phyloP scores from a whole-genome alignment of 352 stramenopile species.

The Pythium phragmitis region DNA sequence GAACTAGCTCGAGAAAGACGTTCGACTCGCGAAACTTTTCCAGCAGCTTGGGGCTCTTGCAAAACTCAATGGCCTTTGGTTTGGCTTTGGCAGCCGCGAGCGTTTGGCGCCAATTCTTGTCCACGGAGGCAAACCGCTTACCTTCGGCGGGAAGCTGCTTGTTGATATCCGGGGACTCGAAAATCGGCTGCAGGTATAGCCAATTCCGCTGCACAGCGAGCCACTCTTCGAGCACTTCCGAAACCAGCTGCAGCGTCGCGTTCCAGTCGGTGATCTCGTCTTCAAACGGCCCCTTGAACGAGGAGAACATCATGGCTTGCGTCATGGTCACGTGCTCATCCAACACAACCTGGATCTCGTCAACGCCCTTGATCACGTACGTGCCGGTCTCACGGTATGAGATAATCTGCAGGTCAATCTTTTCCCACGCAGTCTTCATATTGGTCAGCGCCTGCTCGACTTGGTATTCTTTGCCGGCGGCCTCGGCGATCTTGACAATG shows the following conservation, averaged over 20 bases:
- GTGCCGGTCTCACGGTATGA: slow-evolving; percentile 93
- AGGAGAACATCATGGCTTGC: slow-evolving; percentile 95
- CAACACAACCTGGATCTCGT: slow-evolving; percentile 93
- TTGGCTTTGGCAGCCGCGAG: slow-evolving; percentile 86
- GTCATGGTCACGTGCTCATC: slow-evolving; percentile 97
- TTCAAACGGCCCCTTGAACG: slow-evolving; percentile 95
- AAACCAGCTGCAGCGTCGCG: slow-evolving; percentile 86
- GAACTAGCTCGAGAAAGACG: slow-evolving; percentile 92
- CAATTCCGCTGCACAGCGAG: slow-evolving; percentile 94
- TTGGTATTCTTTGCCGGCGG: slow-evolving; percentile 94
- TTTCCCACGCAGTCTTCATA: slow-evolving; percentile 92
- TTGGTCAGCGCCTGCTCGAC: slow-evolving; percentile 92
- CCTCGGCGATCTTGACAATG: slow-evolving; percentile 92
- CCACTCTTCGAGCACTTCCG: slow-evolving; percentile 94
- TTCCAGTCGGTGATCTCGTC: slow-evolving; percentile 94
- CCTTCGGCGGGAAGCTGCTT: slow-evolving; percentile 94
- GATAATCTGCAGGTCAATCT: slow-evolving; percentile 89
- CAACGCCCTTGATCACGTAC: slow-evolving; percentile 93
- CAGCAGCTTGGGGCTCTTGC: slow-evolving; percentile 89
- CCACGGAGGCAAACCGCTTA: slow-evolving; percentile 93
- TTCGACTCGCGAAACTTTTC: slow-evolving; percentile 94
- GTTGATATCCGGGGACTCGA: slow-evolving; percentile 95
- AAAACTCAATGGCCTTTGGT: slow-evolving; percentile 92
- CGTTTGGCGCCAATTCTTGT: slow-evolving; percentile 95
- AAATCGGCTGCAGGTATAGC: slow-evolving; percentile 96